These are phyloP conservation scores for Discostella pseudostelligera DNA, from an alignment of 108 stramenopile species.

Conservation along the genomic window DNA sequence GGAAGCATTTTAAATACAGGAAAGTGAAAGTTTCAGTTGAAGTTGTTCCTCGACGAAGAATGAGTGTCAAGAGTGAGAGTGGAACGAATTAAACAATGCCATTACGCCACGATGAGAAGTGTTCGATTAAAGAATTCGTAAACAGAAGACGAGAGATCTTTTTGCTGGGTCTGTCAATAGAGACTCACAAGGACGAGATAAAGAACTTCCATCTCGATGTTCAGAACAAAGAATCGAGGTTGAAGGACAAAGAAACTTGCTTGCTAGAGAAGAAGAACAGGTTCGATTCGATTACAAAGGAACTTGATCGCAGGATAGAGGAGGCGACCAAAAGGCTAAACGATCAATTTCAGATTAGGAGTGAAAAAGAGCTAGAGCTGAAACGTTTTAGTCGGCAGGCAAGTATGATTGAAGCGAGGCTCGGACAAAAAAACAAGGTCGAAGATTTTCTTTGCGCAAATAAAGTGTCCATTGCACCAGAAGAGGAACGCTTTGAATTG, in stretches of 20 bases:
- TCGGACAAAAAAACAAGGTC: too few relatives aligned
- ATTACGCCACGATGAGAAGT: slow-evolving; percentile 2
- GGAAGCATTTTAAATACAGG: too few relatives aligned
- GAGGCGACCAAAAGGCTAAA: slow-evolving; percentile 6
- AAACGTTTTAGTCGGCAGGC: not conserved
- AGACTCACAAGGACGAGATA: slow-evolving; percentile 18
- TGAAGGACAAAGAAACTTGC: slow-evolving; percentile 15
- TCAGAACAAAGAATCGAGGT: slow-evolving; percentile 3
- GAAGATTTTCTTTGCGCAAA: too few relatives aligned
- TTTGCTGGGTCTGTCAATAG: slow-evolving; percentile 18
- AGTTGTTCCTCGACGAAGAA: too few relatives aligned
- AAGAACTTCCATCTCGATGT: slow-evolving; percentile 6
- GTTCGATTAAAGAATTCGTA: slow-evolving; percentile 16
- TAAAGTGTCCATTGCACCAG: too few relatives aligned
- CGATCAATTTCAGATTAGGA: slow-evolving; percentile 5
- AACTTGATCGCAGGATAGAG: slow-evolving; percentile 8
- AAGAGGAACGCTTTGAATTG: too few relatives aligned
- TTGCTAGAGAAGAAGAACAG: slow-evolving; percentile 5
- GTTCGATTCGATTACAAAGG: slow-evolving; percentile 19
- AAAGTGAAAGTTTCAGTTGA: too few relatives aligned
- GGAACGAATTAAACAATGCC: too few relatives aligned
- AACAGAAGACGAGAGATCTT: slow-evolving; percentile 24
- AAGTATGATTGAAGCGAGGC: not conserved
- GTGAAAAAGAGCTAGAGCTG: not conserved
- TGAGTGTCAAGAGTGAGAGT: too few relatives aligned